Evolutionary conservation across 1,139 yeast species (phyloP), one percentile per base, ranked within the genome.

Genomic region (Magnusiomyces ingens): DNA sequence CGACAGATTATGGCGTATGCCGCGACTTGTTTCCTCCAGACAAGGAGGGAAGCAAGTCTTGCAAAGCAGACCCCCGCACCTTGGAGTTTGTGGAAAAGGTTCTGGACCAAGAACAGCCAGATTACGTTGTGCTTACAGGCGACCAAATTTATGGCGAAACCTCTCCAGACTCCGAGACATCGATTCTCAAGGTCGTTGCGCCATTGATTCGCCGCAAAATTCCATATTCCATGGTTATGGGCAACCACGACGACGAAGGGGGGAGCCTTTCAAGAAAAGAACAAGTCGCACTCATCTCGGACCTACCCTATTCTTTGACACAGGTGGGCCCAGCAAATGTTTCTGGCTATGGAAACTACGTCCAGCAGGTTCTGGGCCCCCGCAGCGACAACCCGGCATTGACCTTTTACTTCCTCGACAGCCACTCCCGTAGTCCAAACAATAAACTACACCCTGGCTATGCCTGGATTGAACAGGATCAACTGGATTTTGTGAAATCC

Each of bases 181-280:
- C 96, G 0, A 62, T 89, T 18, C 75, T 84, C 59, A 91, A 91
- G 66, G 93, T 85, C 0, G 75, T 86, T n/a, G 74, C 79, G 3
- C 95, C 96, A 1, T 78, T 86, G 48, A 76, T 90, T 22, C 61
- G 72, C 29, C 73, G 88, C 43, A 70, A 75, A 47, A 83, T 90
- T 6, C 96, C 97, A 2, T 91, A 78, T 72, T 93, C 96, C 0
- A 77, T 85, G 60, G 82, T 85, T 0, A 73, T 87, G 70, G 95
- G 96, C 1, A 86, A 85, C 61, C 94, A 86, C 65, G 93, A 87
- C 63, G 91, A 85, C 62, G 95, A 89, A 67, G 91, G 94, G 1
- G 48, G 38, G 12, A 77, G 84, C 2, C 62, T 87, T 57, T 59
- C 74, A n/a, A 75, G 95, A 49, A 65, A 71, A 52, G 80, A 82